A percentile compares a stretch with the other conserved stretches of the same genome.
Evolutionary conservation across 768 basidiomycete genomes (phyloP).

Genomic region (Tremella yokohamensis): DNA sequence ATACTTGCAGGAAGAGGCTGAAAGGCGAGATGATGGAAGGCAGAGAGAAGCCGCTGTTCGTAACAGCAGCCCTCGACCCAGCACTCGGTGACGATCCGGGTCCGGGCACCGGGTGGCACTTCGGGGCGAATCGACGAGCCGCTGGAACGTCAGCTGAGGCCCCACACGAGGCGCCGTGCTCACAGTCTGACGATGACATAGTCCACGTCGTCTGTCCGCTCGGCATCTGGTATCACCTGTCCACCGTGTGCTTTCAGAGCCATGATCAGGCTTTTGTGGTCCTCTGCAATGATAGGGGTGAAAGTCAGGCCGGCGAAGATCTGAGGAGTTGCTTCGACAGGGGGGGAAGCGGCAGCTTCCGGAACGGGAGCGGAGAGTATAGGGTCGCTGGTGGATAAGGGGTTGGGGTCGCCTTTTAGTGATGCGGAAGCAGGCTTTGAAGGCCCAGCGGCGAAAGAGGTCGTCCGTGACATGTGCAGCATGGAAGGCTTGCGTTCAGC

Average conservation of each 20-base stretch:
- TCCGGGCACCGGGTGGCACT: conserved; percentile 9
- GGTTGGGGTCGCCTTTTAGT: background rate
- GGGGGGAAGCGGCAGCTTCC: background rate
- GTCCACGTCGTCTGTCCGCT: conserved; percentile 34
- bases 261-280: conserved; percentile 26
- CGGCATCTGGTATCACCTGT: conserved; percentile 15
- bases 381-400: background rate
- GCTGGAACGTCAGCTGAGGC: conserved; percentile 6
- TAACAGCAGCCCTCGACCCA: conserved; percentile 86
- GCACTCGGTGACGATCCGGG: conserved; percentile 69
- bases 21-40: conserved; percentile 69
- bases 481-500: conserved; percentile 30
- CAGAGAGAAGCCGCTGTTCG: conserved; percentile 65
- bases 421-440: conserved; percentile 3
- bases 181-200: conserved; percentile 45
- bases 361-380: background rate
- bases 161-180: conserved; percentile 10
- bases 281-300: conserved; percentile 34
- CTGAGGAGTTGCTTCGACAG: conserved; percentile 5
- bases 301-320: conserved; percentile 41
- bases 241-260: conserved; percentile 37
- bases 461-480: conserved; percentile 35
- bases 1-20: conserved; percentile 60
- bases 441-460: conserved; percentile 26
- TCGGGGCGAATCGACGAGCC: conserved; percentile 18